phyloP scores from a whole-genome alignment of 78 protist species.

The Ministeria vibrans region DNA sequence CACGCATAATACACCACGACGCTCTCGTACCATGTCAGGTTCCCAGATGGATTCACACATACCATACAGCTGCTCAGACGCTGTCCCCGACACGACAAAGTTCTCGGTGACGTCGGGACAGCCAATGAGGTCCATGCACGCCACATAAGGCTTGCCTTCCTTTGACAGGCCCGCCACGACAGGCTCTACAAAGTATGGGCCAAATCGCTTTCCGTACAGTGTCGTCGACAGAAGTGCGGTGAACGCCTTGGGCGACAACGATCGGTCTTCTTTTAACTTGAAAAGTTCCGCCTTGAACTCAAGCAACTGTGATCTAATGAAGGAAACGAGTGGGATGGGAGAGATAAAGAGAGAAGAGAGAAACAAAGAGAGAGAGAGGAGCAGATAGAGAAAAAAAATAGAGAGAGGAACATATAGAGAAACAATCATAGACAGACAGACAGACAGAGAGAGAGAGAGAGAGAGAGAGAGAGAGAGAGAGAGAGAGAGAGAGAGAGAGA shows the following conservation, averaged over 20 bases:
- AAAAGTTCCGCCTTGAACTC: slow-evolving; percentile 69
- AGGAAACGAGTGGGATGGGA: no score
- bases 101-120: slow-evolving; percentile 62
- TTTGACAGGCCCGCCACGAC: slow-evolving; percentile 86
- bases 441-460: background rate
- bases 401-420: background rate
- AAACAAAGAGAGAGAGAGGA: no score
- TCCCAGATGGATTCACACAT: slow-evolving; percentile 74
- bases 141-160: slow-evolving; percentile 59
- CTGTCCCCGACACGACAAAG: slow-evolving; percentile 86
- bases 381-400: no score
- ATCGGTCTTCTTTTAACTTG: slow-evolving; percentile 84
- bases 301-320: no score
- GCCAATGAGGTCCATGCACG: slow-evolving; percentile 87
- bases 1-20: background rate
- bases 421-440: background rate
- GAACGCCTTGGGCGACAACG: slow-evolving; percentile 72
- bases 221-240: slow-evolving; percentile 49
- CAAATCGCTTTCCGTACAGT: slow-evolving; percentile 86
- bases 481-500: slow-evolving; percentile 20
- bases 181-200: slow-evolving; percentile 90
- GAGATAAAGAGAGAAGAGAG: no score
- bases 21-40: slow-evolving; percentile 54
- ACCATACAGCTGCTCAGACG: slow-evolving; percentile 68
- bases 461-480: slow-evolving; percentile 14